Conservation (phyloP, 371 early-diverging fungal genomes). For the Apophysomyces variabilis region DNA sequence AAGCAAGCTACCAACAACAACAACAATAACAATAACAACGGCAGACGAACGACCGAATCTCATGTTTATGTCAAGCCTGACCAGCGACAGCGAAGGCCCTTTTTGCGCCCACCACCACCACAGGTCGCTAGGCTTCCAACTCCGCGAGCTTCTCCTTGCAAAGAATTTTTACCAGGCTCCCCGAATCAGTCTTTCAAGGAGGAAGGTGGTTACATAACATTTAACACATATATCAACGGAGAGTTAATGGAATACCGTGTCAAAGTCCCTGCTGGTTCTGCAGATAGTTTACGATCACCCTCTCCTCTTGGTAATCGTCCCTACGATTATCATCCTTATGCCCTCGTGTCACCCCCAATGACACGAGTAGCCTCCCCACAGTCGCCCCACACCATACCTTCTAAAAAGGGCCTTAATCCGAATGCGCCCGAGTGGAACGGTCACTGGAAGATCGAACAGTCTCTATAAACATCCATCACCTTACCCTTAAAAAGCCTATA, state of each 20-base stretch:
- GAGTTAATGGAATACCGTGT: slow-evolving; percentile 39
- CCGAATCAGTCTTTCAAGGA: slow-evolving; percentile 27
- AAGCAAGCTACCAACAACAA: slow-evolving; percentile 21
- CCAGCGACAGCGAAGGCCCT: slow-evolving; percentile 1
- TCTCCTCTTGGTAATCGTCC: slow-evolving; percentile 17
- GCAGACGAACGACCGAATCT: not conserved
- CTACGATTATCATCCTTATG: slow-evolving; percentile 16
- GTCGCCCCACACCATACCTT: slow-evolving; percentile 6
- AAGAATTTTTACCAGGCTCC: not conserved
- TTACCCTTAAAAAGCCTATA: not conserved
- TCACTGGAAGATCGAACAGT: slow-evolving; percentile 8
- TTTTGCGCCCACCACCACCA: not conserved
- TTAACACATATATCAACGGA: slow-evolving; percentile 38
- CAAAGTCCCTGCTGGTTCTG: slow-evolving; percentile 34
- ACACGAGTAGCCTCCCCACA: slow-evolving; percentile 26
- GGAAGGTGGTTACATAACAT: slow-evolving; percentile 42
- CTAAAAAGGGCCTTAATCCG: slow-evolving; percentile 42
- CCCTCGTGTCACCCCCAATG: slow-evolving; percentile 27
- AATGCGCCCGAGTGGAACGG: slow-evolving; percentile 44
- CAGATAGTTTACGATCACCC: slow-evolving; percentile 18
- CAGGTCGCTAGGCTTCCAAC: slow-evolving; percentile 9
- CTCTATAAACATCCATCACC: not conserved
- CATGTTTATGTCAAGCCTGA: slow-evolving; percentile 7
- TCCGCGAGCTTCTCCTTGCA: slow-evolving; percentile 14
- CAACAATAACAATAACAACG: slow-evolving; percentile 17